Conservation (phyloP, 1,284 basidiomycete genomes). For the Ustilago vetiveriae region DNA sequence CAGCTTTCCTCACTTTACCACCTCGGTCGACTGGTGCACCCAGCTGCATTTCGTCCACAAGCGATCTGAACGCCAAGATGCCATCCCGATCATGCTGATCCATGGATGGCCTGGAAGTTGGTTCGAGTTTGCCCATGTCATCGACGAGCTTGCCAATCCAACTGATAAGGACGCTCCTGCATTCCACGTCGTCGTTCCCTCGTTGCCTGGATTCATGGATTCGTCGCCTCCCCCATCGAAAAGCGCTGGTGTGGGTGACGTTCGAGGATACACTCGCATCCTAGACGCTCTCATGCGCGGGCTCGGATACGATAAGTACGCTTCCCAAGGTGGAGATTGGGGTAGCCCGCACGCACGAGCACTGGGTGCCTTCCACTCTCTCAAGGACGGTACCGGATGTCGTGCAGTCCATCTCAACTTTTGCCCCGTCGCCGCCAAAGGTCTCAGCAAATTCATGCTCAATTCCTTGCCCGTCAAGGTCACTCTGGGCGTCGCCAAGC, state of each 20-base stretch:
- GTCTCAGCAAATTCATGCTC: slow-evolving; percentile 43
- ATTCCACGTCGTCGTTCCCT: slow-evolving; percentile 61
- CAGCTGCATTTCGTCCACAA: slow-evolving; percentile 55
- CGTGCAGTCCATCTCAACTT: slow-evolving; percentile 61
- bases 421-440: slow-evolving; percentile 47
- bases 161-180: slow-evolving; percentile 39
- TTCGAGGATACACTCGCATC: slow-evolving; percentile 48
- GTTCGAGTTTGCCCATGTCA: slow-evolving; percentile 49
- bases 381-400: slow-evolving; percentile 49
- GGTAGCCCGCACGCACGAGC: slow-evolving; percentile 49
- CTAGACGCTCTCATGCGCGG: slow-evolving; percentile 58
- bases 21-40: slow-evolving; percentile 54
- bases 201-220: slow-evolving; percentile 56
- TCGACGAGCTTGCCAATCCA: slow-evolving; percentile 42
- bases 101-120: slow-evolving; percentile 62
- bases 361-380: slow-evolving; percentile 41
- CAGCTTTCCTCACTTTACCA: slow-evolving; percentile 53
- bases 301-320: slow-evolving; percentile 50
- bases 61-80: slow-evolving; percentile 39
- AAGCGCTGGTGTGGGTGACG: slow-evolving; percentile 33
- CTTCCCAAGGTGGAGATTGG: slow-evolving; percentile 61
- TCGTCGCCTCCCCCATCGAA: slow-evolving; percentile 48
- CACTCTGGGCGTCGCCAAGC: slow-evolving; percentile 36
- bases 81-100: slow-evolving; percentile 60
- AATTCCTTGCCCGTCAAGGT: slow-evolving; percentile 26